Percentiles rank a stretch among this genome's conserved stretches.
Evolutionary conservation across 768 basidiomycete species (phyloP).

Genomic region (Cubamyces lactineus): DNA sequence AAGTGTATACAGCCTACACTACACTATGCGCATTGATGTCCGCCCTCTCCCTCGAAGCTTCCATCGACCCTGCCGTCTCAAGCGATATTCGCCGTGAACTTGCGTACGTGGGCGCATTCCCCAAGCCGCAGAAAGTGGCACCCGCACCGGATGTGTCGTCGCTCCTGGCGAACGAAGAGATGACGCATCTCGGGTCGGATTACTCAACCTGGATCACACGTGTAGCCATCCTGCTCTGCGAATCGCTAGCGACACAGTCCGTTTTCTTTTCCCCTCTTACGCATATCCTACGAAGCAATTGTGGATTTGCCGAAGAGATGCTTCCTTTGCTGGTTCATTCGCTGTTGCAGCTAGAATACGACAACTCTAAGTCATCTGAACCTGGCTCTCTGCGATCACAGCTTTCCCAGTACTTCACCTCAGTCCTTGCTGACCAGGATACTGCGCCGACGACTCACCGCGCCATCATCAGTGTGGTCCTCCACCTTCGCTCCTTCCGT

Average conservation of each 20-base stretch:
- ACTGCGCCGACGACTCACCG: conserved; percentile 49
- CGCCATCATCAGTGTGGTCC: conserved; percentile 71
- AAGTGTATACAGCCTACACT: conserved; percentile 60
- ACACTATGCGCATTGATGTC: conserved; percentile 65
- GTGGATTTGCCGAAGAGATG: conserved; percentile 62
- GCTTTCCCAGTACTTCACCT: conserved; percentile 59
- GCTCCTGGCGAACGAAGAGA: conserved; percentile 38
- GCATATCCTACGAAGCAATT: conserved; percentile 57
- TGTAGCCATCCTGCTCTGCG: conserved; percentile 59
- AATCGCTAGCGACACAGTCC: conserved; percentile 56
- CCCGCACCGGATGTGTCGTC: conserved; percentile 43
- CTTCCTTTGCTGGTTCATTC: conserved; percentile 79
- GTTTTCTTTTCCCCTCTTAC: conserved; percentile 71
- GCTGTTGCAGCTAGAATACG: conserved; percentile 47
- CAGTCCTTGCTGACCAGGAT: conserved; percentile 47
- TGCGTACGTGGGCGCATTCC: conserved; percentile 30
- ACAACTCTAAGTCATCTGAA: conserved; percentile 24
- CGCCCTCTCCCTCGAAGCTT: conserved; percentile 38
- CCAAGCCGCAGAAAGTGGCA: conserved; percentile 25
- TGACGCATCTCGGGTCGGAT: conserved; percentile 46
- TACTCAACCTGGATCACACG: conserved; percentile 67
- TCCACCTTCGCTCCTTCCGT: conserved; percentile 77
- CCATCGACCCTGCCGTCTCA: conserved; percentile 38
- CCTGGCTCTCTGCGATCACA: conserved; percentile 32
- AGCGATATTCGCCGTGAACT: conserved; percentile 29